A percentile compares a stretch with the other conserved stretches of the same genome.
phyloP scores from a whole-genome alignment of 139 green algal genomes.

The Nannochloris sp. region DNA sequence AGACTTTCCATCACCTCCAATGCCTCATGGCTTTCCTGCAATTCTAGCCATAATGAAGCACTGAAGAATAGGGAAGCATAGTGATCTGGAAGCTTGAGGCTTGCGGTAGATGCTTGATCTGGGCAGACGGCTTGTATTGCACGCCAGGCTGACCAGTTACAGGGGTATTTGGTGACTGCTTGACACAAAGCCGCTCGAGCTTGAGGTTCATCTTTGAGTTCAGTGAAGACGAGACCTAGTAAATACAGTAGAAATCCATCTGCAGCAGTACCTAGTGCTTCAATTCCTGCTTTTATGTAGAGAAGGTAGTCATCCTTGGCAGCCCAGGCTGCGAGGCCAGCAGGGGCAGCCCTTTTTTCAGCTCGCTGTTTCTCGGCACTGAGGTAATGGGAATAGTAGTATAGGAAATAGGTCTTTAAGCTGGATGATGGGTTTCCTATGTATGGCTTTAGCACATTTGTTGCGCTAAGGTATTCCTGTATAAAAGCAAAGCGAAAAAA shows the following conservation, averaged over 20 bases:
- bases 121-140: slow-evolving; percentile 51
- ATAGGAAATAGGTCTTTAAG: slow-evolving; percentile 62
- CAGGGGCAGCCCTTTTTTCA: slow-evolving; percentile 8
- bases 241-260: slow-evolving; percentile 70
- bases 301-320: neutral
- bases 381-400: slow-evolving; percentile 71
- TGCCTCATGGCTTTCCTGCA: slow-evolving; percentile 73
- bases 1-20: slow-evolving; percentile 50
- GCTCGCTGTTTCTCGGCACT: slow-evolving; percentile 73
- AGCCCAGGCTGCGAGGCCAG: neutral
- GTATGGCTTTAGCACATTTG: slow-evolving; percentile 47
- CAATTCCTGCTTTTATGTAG: slow-evolving; percentile 23
- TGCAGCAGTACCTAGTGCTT: neutral
- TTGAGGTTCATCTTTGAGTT: slow-evolving; percentile 34
- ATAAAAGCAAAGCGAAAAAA: neutral
- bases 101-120: slow-evolving; percentile 16
- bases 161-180: slow-evolving; percentile 65
- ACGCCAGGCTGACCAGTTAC: slow-evolving; percentile 90
- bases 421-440: neutral
- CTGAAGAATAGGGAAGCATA: slow-evolving; percentile 75
- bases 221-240: slow-evolving; percentile 61
- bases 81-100: slow-evolving; percentile 55
- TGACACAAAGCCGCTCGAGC: slow-evolving; percentile 35
- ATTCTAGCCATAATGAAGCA: slow-evolving; percentile 55
- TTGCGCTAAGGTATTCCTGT: slow-evolving; percentile 69